Conservation (phyloP, 2,329 filamentous ascomycete species). For the Penicillium olsonii region DNA sequence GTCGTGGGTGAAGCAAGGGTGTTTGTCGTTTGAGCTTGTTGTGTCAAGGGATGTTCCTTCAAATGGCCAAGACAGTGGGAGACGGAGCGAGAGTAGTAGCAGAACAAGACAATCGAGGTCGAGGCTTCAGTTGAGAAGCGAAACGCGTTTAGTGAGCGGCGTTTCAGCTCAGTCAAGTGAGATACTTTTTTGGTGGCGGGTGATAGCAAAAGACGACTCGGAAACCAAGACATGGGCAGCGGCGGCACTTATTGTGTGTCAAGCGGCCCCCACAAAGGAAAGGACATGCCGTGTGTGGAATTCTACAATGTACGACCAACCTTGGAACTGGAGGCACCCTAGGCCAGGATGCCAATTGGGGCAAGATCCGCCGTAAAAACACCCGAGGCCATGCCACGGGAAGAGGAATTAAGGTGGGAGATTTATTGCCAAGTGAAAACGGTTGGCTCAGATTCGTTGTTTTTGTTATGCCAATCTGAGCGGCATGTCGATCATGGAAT, state of each 20-base stretch:
- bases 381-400: not conserved
- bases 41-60: slow-evolving; percentile 2
- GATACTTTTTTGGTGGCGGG: not conserved
- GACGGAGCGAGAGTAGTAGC: not conserved
- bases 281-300: slow-evolving; percentile 16
- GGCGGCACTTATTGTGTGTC: slow-evolving; percentile 15
- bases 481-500: slow-evolving; percentile 12
- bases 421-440: not conserved
- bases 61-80: not conserved
- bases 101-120: not conserved
- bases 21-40: not conserved
- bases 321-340: not conserved
- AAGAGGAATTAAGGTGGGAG: not conserved
- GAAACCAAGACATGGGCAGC: slow-evolving; percentile 2
- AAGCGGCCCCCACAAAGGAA: slow-evolving; percentile 3
- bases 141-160: not conserved
- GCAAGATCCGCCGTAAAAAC: not conserved
- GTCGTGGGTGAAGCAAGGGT: not conserved
- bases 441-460: not conserved
- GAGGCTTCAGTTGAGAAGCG: not conserved
- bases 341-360: not conserved
- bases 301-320: not conserved
- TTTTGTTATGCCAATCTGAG: not conserved
- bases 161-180: not conserved
- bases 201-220: not conserved